Conservation (phyloP, 352 stramenopile species). For the Thraustochytrium striatum region DNA sequence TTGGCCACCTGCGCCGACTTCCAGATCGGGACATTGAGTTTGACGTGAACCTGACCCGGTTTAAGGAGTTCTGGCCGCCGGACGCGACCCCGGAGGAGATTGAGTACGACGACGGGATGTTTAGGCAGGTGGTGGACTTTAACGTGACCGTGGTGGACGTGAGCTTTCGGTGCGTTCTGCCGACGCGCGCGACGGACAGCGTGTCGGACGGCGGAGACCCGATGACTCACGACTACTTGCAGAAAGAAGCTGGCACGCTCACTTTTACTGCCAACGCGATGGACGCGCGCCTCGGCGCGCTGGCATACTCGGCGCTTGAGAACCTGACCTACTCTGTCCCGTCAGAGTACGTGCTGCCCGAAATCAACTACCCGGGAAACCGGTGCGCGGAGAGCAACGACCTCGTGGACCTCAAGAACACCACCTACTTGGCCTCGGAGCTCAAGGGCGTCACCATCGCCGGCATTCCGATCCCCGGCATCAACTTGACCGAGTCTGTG, state of each 20-base stretch:
- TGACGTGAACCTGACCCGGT: too few relatives aligned
- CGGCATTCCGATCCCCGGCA: neutral
- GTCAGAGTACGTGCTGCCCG: neutral
- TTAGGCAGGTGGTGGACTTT: neutral
- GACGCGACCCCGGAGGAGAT: neutral
- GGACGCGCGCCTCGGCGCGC: neutral
- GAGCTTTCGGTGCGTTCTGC: neutral
- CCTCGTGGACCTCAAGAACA: neutral
- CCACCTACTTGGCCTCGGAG: neutral
- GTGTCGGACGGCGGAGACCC: neutral
- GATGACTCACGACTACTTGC: neutral
- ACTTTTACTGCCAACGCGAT: neutral
- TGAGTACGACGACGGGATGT: neutral
- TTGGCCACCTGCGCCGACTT: neutral
- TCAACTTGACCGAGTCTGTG: neutral
- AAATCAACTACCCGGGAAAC: neutral
- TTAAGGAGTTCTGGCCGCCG: neutral
- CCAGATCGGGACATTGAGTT: neutral
- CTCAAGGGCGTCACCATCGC: neutral
- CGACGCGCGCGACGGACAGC: neutral
- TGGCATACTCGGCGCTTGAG: neutral
- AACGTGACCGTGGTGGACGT: neutral
- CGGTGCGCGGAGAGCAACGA: neutral
- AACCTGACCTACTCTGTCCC: neutral
- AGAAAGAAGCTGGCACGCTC: neutral